Percentiles rank a stretch among this genome's conserved stretches.
Conservation (phyloP, 768 basidiomycete species). For the Suillus occidentalis region DNA sequence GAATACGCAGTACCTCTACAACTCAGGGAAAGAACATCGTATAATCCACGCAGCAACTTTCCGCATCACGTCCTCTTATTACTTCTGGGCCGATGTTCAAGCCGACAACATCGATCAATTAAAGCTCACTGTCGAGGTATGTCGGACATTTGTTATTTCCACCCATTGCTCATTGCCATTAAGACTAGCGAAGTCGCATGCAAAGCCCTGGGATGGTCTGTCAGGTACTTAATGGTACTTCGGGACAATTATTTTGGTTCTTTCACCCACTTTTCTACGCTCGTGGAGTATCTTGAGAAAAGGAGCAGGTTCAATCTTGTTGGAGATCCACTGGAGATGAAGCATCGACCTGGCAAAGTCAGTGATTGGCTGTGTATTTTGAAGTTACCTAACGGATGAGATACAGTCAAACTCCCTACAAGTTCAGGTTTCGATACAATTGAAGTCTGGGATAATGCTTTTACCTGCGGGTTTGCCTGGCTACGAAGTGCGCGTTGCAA, state of each 20-base stretch:
- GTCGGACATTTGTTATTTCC: neutral
- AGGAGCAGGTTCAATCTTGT: constrained; percentile 54
- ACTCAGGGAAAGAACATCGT: constrained; percentile 56
- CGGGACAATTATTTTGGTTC: constrained; percentile 93
- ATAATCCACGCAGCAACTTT: constrained; percentile 61
- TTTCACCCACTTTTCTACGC: constrained; percentile 90
- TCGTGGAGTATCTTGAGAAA: constrained; percentile 81
- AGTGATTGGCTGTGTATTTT: constrained; percentile 13
- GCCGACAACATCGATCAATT: constrained; percentile 80
- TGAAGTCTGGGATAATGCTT: constrained; percentile 55
- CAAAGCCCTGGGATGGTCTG: constrained; percentile 82
- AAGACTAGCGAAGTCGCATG: constrained; percentile 58
- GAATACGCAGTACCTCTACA: constrained; percentile 81
- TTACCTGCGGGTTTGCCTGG: constrained; percentile 71
- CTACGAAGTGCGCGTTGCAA: constrained; percentile 40
- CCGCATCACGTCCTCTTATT: constrained; percentile 67
- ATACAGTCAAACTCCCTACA: constrained; percentile 82
- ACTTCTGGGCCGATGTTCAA: constrained; percentile 65
- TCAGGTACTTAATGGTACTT: constrained; percentile 84
- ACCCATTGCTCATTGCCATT: constrained; percentile 5
- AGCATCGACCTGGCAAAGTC: constrained; percentile 81
- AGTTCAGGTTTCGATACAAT: constrained; percentile 57
- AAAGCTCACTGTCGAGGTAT: constrained; percentile 62
- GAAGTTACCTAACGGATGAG: constrained; percentile 9
- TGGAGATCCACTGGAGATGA: constrained; percentile 80